Evolutionary conservation across 495 filamentous ascomycete species (phyloP), one percentile per base, ranked within the genome.

Genomic region (Penicillium pulvis): DNA sequence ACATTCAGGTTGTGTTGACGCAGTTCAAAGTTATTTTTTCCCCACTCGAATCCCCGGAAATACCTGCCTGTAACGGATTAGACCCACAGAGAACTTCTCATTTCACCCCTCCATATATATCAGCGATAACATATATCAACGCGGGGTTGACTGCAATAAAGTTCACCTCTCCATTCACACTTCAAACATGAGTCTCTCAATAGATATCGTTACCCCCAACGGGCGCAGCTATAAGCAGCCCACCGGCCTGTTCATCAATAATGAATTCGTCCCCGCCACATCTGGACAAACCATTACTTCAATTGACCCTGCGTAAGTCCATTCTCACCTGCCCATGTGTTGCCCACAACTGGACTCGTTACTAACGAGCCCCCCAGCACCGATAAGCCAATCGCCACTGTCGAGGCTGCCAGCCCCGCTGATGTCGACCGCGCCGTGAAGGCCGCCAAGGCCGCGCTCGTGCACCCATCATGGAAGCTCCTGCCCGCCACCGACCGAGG

Each of bases 181-280:
- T 17, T 14, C 16, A 31, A 55, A 19, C 20, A 56, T 56, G 54
- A 16, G 30, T 49, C 30, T 17, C 11, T 55, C 57, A n/a, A 75
- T 92, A 53, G 81, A 93, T 57, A 85, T 98, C 44, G 89, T 84
- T 20, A 89, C 92, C 39, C 94, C 94, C 16, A 98, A 98, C 74
- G 93, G 93, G 72, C 82, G 72, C 64, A 89, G 86, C 66, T 91
- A 92, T 72, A 81, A 77, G 10, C 89, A 93, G 73, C 90, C 88
- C 3, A 81, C 85, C 17, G 93, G 93, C 19, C 84, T 98, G 16
- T 97, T 97, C 75, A 96, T 98, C 77, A 93, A 96, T 76, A 96
- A 96, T 62, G 89, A 96, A 69, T 96, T 92, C 65, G 87, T 96
- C 43, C 82, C 86, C 59, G 86, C 87, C 41, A 86, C 80, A 60